Percentiles rank a stretch among this genome's conserved stretches.
phyloP scores from a whole-genome alignment of 2,329 filamentous ascomycete species.

The Tolypocladium amazonense region DNA sequence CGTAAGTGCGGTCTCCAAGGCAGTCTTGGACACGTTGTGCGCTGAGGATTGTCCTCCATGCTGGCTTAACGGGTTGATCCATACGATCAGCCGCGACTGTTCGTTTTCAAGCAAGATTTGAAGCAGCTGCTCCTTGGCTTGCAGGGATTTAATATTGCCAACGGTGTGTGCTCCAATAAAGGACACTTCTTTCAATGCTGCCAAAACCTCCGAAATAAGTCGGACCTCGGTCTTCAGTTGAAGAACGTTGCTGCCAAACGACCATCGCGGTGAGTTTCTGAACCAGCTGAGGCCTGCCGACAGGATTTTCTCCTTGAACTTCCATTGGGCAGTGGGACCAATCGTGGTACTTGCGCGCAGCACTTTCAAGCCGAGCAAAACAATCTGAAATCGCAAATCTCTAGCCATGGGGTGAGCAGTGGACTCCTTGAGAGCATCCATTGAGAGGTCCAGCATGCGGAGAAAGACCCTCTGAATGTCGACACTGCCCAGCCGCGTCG shows the following conservation, averaged over 20 bases:
- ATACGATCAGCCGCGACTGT: conserved; percentile 71
- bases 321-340: conserved; percentile 57
- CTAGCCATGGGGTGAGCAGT: conserved; percentile 76
- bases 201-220: conserved; percentile 64
- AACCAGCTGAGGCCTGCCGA: conserved; percentile 89
- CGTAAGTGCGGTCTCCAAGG: conserved; percentile 36
- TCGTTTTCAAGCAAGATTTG: conserved; percentile 75
- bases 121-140: conserved; percentile 75
- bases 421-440: conserved; percentile 61
- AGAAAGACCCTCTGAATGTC: conserved; percentile 75
- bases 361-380: conserved; percentile 73
- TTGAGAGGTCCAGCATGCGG: conserved; percentile 68
- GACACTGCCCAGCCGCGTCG: conserved; percentile 72
- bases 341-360: conserved; percentile 62
- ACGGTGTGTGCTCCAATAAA: conserved; percentile 43
- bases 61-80: conserved; percentile 72
- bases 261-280: conserved; percentile 72
- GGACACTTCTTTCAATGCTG: conserved; percentile 53
- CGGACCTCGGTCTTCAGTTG: conserved; percentile 90
- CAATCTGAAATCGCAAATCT: conserved; percentile 82
- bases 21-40: conserved; percentile 28
- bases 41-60: conserved; percentile 26
- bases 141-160: conserved; percentile 53
- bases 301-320: conserved; percentile 79
- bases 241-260: conserved; percentile 85